phyloP scores from a whole-genome alignment of 2,329 filamentous ascomycete species.

The Aspergillus flavus region DNA sequence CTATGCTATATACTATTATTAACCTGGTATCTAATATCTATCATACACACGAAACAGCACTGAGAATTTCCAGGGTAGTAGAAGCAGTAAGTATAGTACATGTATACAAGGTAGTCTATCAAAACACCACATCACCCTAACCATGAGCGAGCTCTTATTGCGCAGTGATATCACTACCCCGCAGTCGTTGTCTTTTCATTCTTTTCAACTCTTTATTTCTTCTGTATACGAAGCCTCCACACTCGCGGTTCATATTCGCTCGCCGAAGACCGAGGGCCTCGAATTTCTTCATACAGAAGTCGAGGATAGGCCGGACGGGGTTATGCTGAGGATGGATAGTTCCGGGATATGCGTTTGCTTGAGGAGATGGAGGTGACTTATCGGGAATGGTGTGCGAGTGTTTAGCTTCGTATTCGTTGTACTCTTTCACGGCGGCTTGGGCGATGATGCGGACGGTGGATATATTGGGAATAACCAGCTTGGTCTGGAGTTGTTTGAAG shows the following conservation, averaged over 20 bases:
- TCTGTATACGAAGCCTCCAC: conserved; percentile 33
- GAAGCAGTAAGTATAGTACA: not conserved
- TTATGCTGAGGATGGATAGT: conserved; percentile 7
- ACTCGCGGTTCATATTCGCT: conserved; percentile 37
- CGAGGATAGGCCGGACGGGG: conserved; percentile 28
- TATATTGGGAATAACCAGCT: conserved; percentile 36
- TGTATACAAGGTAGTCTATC: not conserved
- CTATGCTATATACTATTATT: not conserved
- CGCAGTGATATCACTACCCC: not conserved
- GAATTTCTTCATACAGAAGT: conserved; percentile 39
- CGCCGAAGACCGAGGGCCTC: conserved; percentile 29
- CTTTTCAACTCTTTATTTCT: conserved; percentile 14
- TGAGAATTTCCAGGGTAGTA: not conserved
- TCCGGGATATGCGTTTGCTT: not conserved
- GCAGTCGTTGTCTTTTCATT: conserved; percentile 4
- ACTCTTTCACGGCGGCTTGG: conserved; percentile 36
- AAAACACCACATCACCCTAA: not conserved
- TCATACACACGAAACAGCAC: not conserved
- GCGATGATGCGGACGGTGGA: conserved; percentile 42
- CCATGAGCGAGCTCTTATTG: not conserved
- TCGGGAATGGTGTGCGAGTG: not conserved
- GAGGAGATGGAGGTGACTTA: not conserved
- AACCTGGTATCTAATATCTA: conserved; percentile 1
- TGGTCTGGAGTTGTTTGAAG: conserved; percentile 27
- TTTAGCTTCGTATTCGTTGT: conserved; percentile 10